phyloP scores from a whole-genome alignment of 139 green algal species.

The Chlamydomonas incerta region DNA sequence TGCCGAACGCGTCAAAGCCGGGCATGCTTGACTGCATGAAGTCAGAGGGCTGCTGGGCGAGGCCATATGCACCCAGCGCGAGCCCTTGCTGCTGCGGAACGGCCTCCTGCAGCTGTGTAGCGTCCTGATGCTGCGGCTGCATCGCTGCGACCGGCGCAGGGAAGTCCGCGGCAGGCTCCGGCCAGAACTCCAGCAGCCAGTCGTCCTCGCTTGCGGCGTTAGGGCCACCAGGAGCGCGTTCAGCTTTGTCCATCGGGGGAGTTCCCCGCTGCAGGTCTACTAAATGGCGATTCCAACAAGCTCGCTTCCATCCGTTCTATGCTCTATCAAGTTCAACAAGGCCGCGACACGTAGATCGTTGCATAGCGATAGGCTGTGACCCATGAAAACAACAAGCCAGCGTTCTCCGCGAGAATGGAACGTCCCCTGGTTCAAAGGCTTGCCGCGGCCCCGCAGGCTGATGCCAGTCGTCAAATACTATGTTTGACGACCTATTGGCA shows the following conservation, averaged over 20 bases:
- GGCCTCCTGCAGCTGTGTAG: neutral
- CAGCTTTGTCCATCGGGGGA: conserved; percentile 33
- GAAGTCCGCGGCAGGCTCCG: conserved; percentile 5
- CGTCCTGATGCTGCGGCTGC: conserved; percentile 11
- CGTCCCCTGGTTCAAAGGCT: no score
- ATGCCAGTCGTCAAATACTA: no score
- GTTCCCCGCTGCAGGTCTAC: no score
- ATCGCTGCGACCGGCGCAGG: neutral
- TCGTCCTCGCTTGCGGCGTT: conserved; percentile 11
- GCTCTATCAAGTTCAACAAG: no score
- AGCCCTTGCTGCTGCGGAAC: neutral
- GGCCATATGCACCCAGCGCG: neutral
- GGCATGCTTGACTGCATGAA: neutral
- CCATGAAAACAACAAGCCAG: no score
- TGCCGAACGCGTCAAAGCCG: neutral
- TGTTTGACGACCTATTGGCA: no score
- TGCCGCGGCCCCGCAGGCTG: no score
- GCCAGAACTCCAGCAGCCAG: conserved; percentile 43
- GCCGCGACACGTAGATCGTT: no score
- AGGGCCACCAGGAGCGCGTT: neutral
- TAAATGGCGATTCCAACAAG: no score
- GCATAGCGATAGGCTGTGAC: no score
- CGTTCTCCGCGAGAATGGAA: no score
- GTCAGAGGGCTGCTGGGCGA: neutral
- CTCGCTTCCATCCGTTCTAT: neutral